Conservation (phyloP, 2,329 filamentous ascomycete genomes). For the Colletotrichum brevisporum region DNA sequence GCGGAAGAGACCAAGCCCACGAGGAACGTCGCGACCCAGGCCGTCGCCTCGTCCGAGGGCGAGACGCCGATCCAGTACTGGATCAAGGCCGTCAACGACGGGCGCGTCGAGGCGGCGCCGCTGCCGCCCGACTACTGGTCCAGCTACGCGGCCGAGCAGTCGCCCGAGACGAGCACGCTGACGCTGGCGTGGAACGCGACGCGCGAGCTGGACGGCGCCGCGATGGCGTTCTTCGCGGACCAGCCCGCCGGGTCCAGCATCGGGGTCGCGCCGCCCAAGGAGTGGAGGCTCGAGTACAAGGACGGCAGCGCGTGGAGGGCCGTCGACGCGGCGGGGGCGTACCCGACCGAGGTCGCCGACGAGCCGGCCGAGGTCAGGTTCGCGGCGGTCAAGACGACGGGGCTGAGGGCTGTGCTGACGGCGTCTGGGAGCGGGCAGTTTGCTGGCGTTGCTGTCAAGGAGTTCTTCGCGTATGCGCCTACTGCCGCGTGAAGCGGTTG, state of each 20-base stretch:
- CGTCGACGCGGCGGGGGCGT: slow-evolving; percentile 43
- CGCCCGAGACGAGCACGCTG: slow-evolving; percentile 49
- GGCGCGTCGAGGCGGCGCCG: slow-evolving; percentile 47
- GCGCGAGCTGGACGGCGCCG: slow-evolving; percentile 48
- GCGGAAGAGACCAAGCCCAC: slow-evolving; percentile 44
- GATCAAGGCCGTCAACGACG: slow-evolving; percentile 52
- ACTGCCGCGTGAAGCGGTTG: background rate
- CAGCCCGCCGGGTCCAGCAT: slow-evolving; percentile 47
- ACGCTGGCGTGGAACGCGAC: slow-evolving; percentile 49
- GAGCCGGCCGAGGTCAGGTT: slow-evolving; percentile 48
- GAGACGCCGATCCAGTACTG: slow-evolving; percentile 55
- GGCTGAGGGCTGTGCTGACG: slow-evolving; percentile 43
- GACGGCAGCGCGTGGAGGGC: slow-evolving; percentile 42
- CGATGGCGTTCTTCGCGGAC: slow-evolving; percentile 50
- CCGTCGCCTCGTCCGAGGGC: slow-evolving; percentile 43
- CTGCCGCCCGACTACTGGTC: slow-evolving; percentile 55
- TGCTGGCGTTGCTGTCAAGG: slow-evolving; percentile 46
- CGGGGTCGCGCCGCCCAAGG: slow-evolving; percentile 48
- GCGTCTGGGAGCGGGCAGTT: slow-evolving; percentile 44
- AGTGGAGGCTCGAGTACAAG: slow-evolving; percentile 48
- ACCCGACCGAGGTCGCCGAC: slow-evolving; percentile 46
- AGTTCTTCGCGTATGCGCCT: slow-evolving; percentile 44
- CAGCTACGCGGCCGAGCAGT: slow-evolving; percentile 50
- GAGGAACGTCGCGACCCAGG: slow-evolving; percentile 51
- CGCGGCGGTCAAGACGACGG: slow-evolving; percentile 45